Conservation (phyloP, 169 alveolate species). For the Eimeria acervulina region DNA sequence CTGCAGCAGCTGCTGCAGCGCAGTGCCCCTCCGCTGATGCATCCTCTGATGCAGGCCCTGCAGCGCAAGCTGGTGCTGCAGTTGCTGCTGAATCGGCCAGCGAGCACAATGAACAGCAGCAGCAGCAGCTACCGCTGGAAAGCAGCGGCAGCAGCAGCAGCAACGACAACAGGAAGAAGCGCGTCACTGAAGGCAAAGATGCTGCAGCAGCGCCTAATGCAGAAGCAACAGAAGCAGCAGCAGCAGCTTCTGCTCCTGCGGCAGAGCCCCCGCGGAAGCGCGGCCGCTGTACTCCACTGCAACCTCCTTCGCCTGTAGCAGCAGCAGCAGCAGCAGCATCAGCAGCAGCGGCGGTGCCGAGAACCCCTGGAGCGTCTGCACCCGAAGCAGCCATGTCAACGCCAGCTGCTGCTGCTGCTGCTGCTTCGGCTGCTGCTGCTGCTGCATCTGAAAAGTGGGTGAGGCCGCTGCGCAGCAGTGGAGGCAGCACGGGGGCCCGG, state of each 20-base stretch:
- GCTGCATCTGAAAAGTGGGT: not conserved
- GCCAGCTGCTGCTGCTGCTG: conserved; percentile 23
- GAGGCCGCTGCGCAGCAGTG: not conserved
- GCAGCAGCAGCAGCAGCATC: conserved; percentile 5
- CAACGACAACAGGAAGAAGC: not conserved
- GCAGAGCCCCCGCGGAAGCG: not conserved
- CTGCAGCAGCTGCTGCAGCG: not conserved
- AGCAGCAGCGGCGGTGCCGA: not conserved
- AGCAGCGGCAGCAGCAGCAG: conserved; percentile 41
- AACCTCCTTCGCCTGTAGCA: not conserved
- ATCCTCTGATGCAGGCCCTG: not conserved
- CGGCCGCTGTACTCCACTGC: not conserved
- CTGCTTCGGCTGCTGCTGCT: not conserved
- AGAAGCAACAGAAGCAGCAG: not conserved
- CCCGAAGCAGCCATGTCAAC: not conserved
- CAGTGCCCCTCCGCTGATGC: too few relatives aligned
- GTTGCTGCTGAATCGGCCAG: not conserved
- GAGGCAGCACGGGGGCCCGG: conserved; percentile 22
- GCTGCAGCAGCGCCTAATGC: not conserved
- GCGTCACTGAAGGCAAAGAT: not conserved
- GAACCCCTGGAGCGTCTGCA: not conserved
- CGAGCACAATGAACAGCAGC: too few relatives aligned
- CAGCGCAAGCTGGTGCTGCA: not conserved
- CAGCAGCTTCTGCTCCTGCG: not conserved
- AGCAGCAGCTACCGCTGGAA: not conserved